phyloP scores from a whole-genome alignment of 2,329 filamentous ascomycete genomes.

The Fusarium abutilonis region DNA sequence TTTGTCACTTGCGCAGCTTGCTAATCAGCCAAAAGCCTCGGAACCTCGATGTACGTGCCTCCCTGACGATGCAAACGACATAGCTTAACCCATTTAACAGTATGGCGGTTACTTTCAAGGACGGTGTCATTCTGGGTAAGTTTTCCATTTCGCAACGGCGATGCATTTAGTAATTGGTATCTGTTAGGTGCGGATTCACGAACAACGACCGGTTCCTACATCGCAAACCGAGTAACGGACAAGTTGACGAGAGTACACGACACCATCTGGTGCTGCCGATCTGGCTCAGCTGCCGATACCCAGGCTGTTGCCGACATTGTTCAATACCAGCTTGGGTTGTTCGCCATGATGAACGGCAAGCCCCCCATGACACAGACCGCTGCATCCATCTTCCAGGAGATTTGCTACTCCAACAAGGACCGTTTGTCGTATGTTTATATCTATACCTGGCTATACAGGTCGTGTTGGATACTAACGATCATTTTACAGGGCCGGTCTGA shows the following conservation, averaged over 20 bases:
- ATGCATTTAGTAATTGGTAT: conserved; percentile 25
- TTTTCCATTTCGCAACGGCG: background rate
- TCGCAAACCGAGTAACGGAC: conserved; percentile 98
- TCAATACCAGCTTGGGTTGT: conserved; percentile 93
- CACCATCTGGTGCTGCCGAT: conserved; percentile 99
- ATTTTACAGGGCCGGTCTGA: conserved; percentile 81
- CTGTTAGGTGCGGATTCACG: conserved; percentile 85
- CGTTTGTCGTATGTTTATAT: conserved; percentile 73
- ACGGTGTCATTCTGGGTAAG: conserved; percentile 90
- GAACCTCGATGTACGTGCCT: conserved; percentile 88
- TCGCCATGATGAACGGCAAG: conserved; percentile 89
- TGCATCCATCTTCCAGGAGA: conserved; percentile 94
- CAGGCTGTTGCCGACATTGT: conserved; percentile 98
- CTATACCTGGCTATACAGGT: background rate
- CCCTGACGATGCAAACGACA: conserved; percentile 39
- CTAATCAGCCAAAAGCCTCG: conserved; percentile 71
- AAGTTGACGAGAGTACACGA: conserved; percentile 99
- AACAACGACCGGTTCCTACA: conserved; percentile 97
- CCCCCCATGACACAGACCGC: conserved; percentile 93
- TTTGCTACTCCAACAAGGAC: conserved; percentile 99
- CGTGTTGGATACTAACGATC: conserved; percentile 23
- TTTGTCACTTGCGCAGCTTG: background rate
- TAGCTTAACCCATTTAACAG: conserved; percentile 57
- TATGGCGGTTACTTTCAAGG: conserved; percentile 99
- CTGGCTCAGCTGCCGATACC: conserved; percentile 95